Base-by-base conservation (phyloP, 305 asterid species). In the Fraxinus nigra region DNA sequence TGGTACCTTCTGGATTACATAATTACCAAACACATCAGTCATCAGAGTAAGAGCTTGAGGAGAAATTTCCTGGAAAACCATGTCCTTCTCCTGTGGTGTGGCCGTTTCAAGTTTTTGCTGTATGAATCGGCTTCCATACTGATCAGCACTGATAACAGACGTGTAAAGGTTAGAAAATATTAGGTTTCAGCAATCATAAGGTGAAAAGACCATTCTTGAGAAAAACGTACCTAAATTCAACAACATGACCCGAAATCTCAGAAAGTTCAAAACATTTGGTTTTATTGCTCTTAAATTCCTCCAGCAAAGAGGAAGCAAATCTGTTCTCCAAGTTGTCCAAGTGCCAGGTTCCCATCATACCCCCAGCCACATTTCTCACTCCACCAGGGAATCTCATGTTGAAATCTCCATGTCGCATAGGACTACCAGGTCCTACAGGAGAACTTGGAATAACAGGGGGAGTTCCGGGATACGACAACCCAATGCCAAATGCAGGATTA, bases 71-170 rank as follows among this genome's bases (percentile, higher is more conserved):
- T 93, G 88, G 79, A 94, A 94, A 80, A 97, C 99, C 94, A 92
- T 93, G 90, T 86, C 90, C 87, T 93, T 97, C 95, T 97, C 99
- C 40, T 92, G 98, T 0, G 85, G 80, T 43, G 98, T 93, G 76
- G 99, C 98, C 80, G 98, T 94, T 87, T 97, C 99, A 80, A 97
- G 96, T 86, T 94, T 97, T 80, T 97, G 99, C 84, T 97, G 99
- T 82, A 97, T 97, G 89, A 95, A 97, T 46, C 99, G 97, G 84
- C 99, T 97, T 84, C 99, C 99, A 87, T 97, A 97, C 82, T 97
- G 99, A 82, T 97, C 99, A 38, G 98, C 92, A 83, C 99, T 97
- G 87, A 48, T 48, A 61, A 82, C 56, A 85, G 75, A 83, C n/a
- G n/a, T 61, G 46, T 79, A 20, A 51, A 72, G 69, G 73, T 32